Conservation (phyloP, 2,329 filamentous ascomycete genomes). For the Ilyonectria destructans region DNA sequence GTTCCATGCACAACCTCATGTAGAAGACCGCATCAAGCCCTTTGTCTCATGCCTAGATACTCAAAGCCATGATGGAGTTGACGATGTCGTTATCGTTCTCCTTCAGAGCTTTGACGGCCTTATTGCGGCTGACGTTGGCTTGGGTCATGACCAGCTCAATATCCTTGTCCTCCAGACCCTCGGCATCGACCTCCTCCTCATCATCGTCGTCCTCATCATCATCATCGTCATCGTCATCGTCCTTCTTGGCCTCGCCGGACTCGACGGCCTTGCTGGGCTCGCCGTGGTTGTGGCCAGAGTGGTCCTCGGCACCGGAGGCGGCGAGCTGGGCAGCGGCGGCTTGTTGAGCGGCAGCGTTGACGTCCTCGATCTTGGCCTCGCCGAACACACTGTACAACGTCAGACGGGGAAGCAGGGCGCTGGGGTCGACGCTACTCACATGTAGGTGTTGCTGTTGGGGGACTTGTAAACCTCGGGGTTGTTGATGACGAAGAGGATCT, state of each 20-base stretch:
- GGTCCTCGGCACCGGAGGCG: slow-evolving; percentile 76
- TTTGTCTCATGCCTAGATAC: slow-evolving; percentile 71
- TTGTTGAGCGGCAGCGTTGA: slow-evolving; percentile 98
- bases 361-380: slow-evolving; percentile 99
- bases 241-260: slow-evolving; percentile 79
- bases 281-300: slow-evolving; percentile 81
- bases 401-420: slow-evolving; percentile 12
- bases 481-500: slow-evolving; percentile 99
- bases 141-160: slow-evolving; percentile 99
- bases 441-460: slow-evolving; percentile 99
- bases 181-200: slow-evolving; percentile 94
- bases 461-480: slow-evolving; percentile 99
- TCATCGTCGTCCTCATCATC: slow-evolving; percentile 90
- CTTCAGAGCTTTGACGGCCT: slow-evolving; percentile 98
- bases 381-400: slow-evolving; percentile 86
- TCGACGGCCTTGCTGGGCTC: slow-evolving; percentile 77
- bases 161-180: slow-evolving; percentile 97
- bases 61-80: slow-evolving; percentile 99
- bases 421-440: slow-evolving; percentile 75
- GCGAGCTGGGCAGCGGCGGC: slow-evolving; percentile 96
- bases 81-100: slow-evolving; percentile 99
- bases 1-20: slow-evolving; percentile 48
- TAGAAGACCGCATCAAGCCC: slow-evolving; percentile 43
- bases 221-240: slow-evolving; percentile 84
- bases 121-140: slow-evolving; percentile 96